phyloP scores from a whole-genome alignment of 176 grass and related monocot genomes.

The Canna indica region DNA sequence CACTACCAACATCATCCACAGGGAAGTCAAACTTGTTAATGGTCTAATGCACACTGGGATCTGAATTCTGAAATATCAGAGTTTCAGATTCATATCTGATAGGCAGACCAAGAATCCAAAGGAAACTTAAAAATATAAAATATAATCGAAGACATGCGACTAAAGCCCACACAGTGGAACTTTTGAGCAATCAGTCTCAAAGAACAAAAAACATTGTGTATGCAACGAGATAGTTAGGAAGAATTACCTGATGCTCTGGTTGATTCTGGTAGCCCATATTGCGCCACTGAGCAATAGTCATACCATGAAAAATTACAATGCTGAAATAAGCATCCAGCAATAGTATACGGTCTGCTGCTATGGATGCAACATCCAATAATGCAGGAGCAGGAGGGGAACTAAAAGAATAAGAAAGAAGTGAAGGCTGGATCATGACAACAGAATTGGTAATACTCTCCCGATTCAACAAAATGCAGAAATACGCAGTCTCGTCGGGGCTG shows the following conservation, averaged over 20 bases:
- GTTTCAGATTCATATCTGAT: too few species aligned
- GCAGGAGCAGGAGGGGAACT: slow-evolving; percentile 67
- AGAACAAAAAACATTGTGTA: neutral
- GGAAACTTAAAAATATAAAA: too few species aligned
- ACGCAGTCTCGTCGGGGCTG: slow-evolving; percentile 96
- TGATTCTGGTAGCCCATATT: slow-evolving; percentile 97
- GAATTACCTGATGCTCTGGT: slow-evolving; percentile 78
- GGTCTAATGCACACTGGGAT: too few species aligned
- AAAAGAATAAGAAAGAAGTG: slow-evolving; percentile 84
- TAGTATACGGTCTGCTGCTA: slow-evolving; percentile 77
- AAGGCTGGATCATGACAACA: slow-evolving; percentile 93
- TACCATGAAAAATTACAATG: slow-evolving; percentile 94
- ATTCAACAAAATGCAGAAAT: slow-evolving; percentile 94
- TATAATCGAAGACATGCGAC: too few species aligned
- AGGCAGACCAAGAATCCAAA: too few species aligned
- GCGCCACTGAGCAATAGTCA: slow-evolving; percentile 96
- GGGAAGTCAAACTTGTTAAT: too few species aligned
- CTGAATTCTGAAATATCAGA: too few species aligned
- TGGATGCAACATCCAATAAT: slow-evolving; percentile 87
- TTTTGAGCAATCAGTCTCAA: neutral
- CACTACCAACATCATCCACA: too few species aligned
- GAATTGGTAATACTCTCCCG: slow-evolving; percentile 89
- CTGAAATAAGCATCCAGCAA: slow-evolving; percentile 96
- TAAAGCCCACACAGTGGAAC: too few species aligned
- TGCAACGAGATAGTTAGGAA: neutral